These are phyloP conservation scores for Xylaria sp. DNA, from an alignment of 2,329 filamentous ascomycete genomes.

Conservation along the genomic window DNA sequence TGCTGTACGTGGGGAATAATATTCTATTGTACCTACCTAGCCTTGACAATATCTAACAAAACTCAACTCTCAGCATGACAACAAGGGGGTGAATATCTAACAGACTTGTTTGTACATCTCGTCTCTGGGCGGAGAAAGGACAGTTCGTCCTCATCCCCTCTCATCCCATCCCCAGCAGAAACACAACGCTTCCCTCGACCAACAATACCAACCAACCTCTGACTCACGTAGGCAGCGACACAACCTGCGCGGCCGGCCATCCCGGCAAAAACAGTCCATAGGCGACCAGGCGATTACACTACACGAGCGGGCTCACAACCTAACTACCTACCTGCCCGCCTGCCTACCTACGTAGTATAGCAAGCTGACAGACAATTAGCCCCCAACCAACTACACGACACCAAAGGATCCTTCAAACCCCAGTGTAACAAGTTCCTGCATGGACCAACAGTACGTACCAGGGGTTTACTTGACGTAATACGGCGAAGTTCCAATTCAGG, in stretches of 20 bases:
- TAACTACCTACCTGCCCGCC: background rate
- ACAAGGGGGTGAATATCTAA: background rate
- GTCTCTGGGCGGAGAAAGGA: background rate
- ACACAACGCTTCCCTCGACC: too few relatives aligned
- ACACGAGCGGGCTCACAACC: background rate
- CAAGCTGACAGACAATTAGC: background rate
- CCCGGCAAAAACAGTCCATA: background rate
- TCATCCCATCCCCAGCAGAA: background rate
- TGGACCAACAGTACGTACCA: background rate
- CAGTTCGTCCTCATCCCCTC: background rate
- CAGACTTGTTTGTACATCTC: background rate
- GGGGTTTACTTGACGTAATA: constrained; percentile 12
- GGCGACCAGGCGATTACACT: too few relatives aligned
- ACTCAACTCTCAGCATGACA: background rate
- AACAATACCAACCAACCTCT: too few relatives aligned
- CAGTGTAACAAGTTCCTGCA: constrained; percentile 26
- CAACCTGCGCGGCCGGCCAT: constrained; percentile 9
- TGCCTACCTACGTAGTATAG: background rate
- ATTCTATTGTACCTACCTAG: background rate
- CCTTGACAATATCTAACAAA: background rate
- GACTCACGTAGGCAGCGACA: background rate
- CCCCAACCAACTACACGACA: background rate
- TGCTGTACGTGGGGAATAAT: background rate
- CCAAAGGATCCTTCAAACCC: background rate
- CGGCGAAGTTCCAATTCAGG: background rate